phyloP scores from a whole-genome alignment of 768 basidiomycete genomes.

The Lactifluus volemus region DNA sequence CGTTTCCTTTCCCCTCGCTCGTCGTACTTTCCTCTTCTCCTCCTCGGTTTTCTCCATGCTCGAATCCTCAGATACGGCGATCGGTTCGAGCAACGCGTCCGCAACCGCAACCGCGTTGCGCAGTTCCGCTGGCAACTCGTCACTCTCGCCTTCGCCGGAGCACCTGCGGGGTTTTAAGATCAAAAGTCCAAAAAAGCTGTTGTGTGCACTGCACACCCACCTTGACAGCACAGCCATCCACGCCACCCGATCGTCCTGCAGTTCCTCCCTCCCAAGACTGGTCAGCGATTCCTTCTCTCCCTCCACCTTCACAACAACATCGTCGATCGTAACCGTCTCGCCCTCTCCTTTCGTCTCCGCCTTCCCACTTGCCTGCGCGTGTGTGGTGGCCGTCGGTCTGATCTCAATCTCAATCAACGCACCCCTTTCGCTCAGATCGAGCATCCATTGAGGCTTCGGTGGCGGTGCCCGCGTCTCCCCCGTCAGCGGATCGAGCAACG shows the following conservation, averaged over 20 bases:
- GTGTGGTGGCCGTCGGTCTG: conserved; percentile 29
- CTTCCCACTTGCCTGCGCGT: conserved; percentile 22
- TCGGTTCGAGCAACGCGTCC: conserved; percentile 45
- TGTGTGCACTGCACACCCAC: conserved; percentile 29
- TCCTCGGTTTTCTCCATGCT: conserved; percentile 20
- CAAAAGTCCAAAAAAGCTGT: background rate
- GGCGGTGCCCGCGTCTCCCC: conserved; percentile 53
- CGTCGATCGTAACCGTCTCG: conserved; percentile 35
- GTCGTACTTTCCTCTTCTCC: conserved; percentile 6
- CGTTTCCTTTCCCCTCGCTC: conserved; percentile 6
- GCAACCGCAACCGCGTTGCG: conserved; percentile 53
- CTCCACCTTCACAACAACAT: conserved; percentile 36
- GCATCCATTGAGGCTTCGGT: conserved; percentile 64
- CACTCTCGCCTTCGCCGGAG: conserved; percentile 42
- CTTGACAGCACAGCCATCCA: conserved; percentile 62
- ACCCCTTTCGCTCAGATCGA: conserved; percentile 51
- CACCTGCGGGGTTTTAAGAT: conserved; percentile 26
- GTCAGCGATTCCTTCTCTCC: conserved; percentile 74
- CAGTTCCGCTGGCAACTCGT: conserved; percentile 52
- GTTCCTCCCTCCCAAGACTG: conserved; percentile 61
- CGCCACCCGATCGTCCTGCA: conserved; percentile 60
- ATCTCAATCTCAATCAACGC: conserved; percentile 51
- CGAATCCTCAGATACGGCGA: conserved; percentile 16
- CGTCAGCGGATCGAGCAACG: conserved; percentile 74
- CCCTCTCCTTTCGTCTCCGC: conserved; percentile 23